Base-by-base conservation (phyloP, 1,139 yeast genomes). In the Yamadazyma jaroonii region DNA sequence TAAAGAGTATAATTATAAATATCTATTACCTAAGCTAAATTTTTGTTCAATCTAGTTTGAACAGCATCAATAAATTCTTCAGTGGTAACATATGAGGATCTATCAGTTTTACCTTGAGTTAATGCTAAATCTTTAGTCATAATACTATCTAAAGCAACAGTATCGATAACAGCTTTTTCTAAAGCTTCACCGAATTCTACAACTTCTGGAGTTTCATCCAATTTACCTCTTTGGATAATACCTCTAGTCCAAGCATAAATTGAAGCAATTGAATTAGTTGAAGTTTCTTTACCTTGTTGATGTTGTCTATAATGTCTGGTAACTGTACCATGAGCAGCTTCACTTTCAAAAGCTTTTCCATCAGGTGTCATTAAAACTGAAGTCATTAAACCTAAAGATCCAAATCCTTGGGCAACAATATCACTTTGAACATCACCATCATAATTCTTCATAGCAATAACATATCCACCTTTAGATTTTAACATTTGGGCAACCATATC, bases 401-500 rank as follows among this genome's bases (percentile, higher is more conserved):
- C 97, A 57, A 89, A 90, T 28, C 97, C 97, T 69, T 90, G 97
- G 30, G 97, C 97, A 43, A 90, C 96, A 54, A 90, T 87, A 62
- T 90, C 97, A 23, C 95, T 84, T 68, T 89, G 95, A 42, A 90
- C 97, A 59, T 90, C 97, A 62, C 97, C 97, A 60, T 90, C 97
- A 66, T 90, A 90, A 72, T 90, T 90, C 74, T 90, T 90, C 80
- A 90, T 78, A 39, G 97, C 97, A 69, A 90, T 82, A 52, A 90
- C 84, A 64, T 77, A 90, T 11, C 97, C 97, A 53, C 97, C 97
- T 61, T 80, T 79, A 37, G 96, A 87, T 72, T 90, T 90, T 63
- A 90, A 71, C 96, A 90, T 90, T 71, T 90, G 97, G 15, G 97
- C 97, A 44, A 90, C 97, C 97, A 90, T 90, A 62, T 90, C 97